These are phyloP conservation scores for Graphilbum ipis-grandicollis DNA, from an alignment of 2,329 filamentous ascomycete genomes.

Conservation along the genomic window DNA sequence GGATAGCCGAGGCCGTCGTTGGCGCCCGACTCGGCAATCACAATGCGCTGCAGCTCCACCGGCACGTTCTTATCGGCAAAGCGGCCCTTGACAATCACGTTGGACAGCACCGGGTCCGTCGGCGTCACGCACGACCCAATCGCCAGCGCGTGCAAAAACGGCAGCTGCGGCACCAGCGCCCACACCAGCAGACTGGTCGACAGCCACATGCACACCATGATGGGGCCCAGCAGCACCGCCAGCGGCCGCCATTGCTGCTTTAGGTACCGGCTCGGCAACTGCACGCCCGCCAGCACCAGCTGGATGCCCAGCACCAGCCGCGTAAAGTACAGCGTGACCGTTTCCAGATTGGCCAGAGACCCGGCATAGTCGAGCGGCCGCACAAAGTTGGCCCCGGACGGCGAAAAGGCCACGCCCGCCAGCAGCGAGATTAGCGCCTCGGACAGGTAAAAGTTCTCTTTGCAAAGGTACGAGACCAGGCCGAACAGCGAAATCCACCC, in stretches of 20 bases:
- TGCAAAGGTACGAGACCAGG: slow-evolving; percentile 73
- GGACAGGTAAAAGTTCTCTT: slow-evolving; percentile 80
- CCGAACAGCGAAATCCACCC: slow-evolving; percentile 86
- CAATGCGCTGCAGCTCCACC: slow-evolving; percentile 61
- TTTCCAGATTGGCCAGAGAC: slow-evolving; percentile 40
- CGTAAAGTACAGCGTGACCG: slow-evolving; percentile 68
- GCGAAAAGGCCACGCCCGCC: slow-evolving; percentile 63
- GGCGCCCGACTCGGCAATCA: slow-evolving; percentile 67
- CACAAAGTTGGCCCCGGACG: slow-evolving; percentile 59
- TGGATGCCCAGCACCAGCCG: slow-evolving; percentile 81
- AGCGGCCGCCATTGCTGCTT: slow-evolving; percentile 63
- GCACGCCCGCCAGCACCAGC: slow-evolving; percentile 73
- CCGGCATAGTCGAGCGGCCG: slow-evolving; percentile 58
- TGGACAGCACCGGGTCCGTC: slow-evolving; percentile 75
- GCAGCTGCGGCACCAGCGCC: slow-evolving; percentile 53
- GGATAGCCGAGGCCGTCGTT: slow-evolving; percentile 85
- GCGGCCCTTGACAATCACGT: slow-evolving; percentile 61
- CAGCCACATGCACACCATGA: slow-evolving; percentile 80
- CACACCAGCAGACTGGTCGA: slow-evolving; percentile 63
- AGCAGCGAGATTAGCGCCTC: slow-evolving; percentile 82
- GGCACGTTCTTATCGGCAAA: slow-evolving; percentile 88
- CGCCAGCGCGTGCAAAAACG: slow-evolving; percentile 62
- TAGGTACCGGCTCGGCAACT: slow-evolving; percentile 71
- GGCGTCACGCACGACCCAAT: slow-evolving; percentile 81
- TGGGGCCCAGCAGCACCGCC: slow-evolving; percentile 58